Evolutionary conservation across 2,329 filamentous ascomycete species (phyloP).

Genomic region (Xylaria sp.): DNA sequence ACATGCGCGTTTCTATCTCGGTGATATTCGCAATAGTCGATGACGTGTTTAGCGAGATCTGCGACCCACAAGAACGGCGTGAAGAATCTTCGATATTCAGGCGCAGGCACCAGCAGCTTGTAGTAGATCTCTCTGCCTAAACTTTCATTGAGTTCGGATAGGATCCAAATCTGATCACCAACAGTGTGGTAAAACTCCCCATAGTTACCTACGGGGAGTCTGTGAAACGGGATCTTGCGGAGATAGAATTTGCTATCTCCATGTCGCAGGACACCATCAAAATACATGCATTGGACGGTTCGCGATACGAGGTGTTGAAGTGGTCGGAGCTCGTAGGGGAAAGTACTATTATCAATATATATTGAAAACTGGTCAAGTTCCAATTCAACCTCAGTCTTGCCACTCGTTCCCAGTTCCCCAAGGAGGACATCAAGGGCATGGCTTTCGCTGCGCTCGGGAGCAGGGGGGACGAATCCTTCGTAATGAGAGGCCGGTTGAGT

Average conservation of each 20-base stretch:
- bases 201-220: constrained; percentile 74
- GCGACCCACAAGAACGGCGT: constrained; percentile 75
- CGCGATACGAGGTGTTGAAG: constrained; percentile 62
- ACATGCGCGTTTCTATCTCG: constrained; percentile 51
- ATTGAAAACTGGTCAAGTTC: constrained; percentile 67
- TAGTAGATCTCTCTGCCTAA: constrained; percentile 68
- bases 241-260: constrained; percentile 61
- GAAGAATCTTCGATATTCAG: constrained; percentile 71
- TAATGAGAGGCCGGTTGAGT: constrained; percentile 44
- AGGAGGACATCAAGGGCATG: constrained; percentile 49
- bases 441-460: constrained; percentile 44
- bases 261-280: constrained; percentile 68
- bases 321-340: constrained; percentile 62
- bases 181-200: constrained; percentile 59
- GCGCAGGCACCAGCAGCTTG: constrained; percentile 63
- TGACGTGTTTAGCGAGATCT: constrained; percentile 74
- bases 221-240: constrained; percentile 63
- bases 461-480: constrained; percentile 43
- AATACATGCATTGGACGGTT: constrained; percentile 54
- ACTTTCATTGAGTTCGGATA: constrained; percentile 58
- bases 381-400: constrained; percentile 56
- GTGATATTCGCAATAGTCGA: constrained; percentile 68
- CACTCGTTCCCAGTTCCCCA: constrained; percentile 13
- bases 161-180: constrained; percentile 69
- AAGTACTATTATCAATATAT: constrained; percentile 55